Base-by-base conservation (phyloP, 2,329 filamentous ascomycete genomes). In the Penicillium sp. region DNA sequence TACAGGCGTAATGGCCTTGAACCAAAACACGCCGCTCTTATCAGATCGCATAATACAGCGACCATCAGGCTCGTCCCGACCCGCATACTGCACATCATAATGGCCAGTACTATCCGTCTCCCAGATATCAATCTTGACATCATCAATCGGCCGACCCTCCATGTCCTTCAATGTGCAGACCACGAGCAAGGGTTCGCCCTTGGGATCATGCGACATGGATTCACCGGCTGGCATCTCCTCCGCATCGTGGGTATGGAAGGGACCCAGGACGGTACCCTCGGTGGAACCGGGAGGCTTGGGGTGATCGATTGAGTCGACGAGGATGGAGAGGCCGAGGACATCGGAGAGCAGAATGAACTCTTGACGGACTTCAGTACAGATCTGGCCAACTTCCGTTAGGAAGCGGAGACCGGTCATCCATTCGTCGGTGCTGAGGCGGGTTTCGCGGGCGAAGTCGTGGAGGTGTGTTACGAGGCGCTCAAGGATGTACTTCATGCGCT, bases 261-360 rank as follows among this genome's bases (percentile, higher is more conserved):
- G 90, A 0, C 90, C 90, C 0, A 93, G 83, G 11, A 95, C 89
- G 0, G 89, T 91, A 56, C 90, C 90, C 73, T 93, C 90, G 26
- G 90, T 95, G 27, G 82, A 82, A 44, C 78, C 73, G 0, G 84
- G 70, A 0, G 89, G 90, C 71, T 91, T 93, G 26, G 90, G 90
- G 76, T 93, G 90, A 78, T 92, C 89, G 78, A 95, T 93, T 65
- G 82, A 85, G 77, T 95, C 90, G 64, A 95, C 87, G 4, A 95
- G 84, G 57, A 93, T 83, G 22, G 89, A 92, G 35, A 95, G 84
- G 39, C 90, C 90, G 22, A 93, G 82, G 43, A 91, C 82, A 74
- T 95, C 90, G 63, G 87, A 90, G 61, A 93, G 86, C 39, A 93
- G 85, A 73, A 93, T 93, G 79, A 90, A 92, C 81, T 92, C 89